Conservation (phyloP, 495 filamentous ascomycete genomes). For the Neurospora terricola region DNA sequence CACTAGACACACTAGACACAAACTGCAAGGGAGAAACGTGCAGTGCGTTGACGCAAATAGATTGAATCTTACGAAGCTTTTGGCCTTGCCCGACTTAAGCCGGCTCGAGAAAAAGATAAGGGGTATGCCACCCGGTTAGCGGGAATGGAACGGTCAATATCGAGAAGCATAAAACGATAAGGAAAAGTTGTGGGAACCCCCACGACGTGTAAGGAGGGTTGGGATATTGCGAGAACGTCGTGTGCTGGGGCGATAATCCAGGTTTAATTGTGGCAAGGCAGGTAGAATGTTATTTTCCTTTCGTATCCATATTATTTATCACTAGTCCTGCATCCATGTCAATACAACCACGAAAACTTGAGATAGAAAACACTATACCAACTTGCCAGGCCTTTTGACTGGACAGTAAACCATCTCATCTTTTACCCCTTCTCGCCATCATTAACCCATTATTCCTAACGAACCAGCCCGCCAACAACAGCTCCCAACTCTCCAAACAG, state of each 20-base stretch:
- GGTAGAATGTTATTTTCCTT: background rate
- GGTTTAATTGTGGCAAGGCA: background rate
- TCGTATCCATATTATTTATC: background rate
- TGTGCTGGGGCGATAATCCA: background rate
- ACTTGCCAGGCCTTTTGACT: background rate
- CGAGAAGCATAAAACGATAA: background rate
- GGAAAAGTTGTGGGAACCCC: background rate
- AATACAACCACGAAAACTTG: background rate
- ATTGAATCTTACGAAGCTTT: background rate
- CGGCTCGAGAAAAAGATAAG: background rate
- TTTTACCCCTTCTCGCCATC: background rate
- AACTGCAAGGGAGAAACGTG: background rate
- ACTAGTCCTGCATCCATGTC: background rate
- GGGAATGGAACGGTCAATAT: background rate
- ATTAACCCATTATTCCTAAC: background rate
- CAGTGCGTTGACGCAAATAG: background rate
- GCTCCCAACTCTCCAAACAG: slow-evolving; percentile 62
- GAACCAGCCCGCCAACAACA: slow-evolving; percentile 42
- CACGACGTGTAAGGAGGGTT: background rate
- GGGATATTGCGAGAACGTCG: background rate
- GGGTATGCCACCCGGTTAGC: background rate
- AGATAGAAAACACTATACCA: background rate
- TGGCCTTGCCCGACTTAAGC: background rate
- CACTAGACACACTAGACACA: background rate
- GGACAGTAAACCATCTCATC: background rate